phyloP scores from a whole-genome alignment of 352 stramenopile genomes.

The Phytophthora uliginosa region DNA sequence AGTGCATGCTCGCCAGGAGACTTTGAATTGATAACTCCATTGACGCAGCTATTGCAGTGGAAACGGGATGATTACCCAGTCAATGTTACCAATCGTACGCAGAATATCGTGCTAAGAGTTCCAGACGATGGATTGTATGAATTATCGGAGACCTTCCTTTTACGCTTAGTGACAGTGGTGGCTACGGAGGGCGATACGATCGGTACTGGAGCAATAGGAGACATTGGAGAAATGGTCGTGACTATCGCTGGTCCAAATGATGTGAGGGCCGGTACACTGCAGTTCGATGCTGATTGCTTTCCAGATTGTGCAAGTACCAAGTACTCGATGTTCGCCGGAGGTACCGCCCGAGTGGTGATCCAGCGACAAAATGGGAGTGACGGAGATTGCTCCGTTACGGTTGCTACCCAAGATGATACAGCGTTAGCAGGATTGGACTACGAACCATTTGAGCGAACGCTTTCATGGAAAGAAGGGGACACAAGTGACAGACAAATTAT shows the following conservation, averaged over 20 bases:
- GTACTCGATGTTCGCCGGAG: constrained; percentile 59
- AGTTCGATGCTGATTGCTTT: constrained; percentile 81
- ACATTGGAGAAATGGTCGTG: constrained; percentile 53
- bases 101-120: constrained; percentile 62
- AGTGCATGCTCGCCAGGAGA: constrained; percentile 56
- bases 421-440: constrained; percentile 66
- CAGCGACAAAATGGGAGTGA: constrained; percentile 72
- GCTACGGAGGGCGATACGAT: constrained; percentile 31
- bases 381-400: constrained; percentile 45
- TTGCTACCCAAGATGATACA: constrained; percentile 57
- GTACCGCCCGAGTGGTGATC: constrained; percentile 56
- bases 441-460: constrained; percentile 33
- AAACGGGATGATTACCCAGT: constrained; percentile 38
- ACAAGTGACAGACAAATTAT: constrained; percentile 56
- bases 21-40: constrained; percentile 49
- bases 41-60: constrained; percentile 51
- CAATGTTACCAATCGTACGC: constrained; percentile 13
- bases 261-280: constrained; percentile 53
- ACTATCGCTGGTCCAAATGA: constrained; percentile 75
- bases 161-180: constrained; percentile 49
- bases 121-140: constrained; percentile 65
- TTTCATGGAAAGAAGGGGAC: constrained; percentile 72
- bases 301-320: constrained; percentile 56
- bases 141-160: constrained; percentile 52
- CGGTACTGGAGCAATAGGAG: constrained; percentile 47